Evolutionary conservation across 192 early-diverging fungal species (phyloP).

Genomic region (Rhizoclosmatium sp.): DNA sequence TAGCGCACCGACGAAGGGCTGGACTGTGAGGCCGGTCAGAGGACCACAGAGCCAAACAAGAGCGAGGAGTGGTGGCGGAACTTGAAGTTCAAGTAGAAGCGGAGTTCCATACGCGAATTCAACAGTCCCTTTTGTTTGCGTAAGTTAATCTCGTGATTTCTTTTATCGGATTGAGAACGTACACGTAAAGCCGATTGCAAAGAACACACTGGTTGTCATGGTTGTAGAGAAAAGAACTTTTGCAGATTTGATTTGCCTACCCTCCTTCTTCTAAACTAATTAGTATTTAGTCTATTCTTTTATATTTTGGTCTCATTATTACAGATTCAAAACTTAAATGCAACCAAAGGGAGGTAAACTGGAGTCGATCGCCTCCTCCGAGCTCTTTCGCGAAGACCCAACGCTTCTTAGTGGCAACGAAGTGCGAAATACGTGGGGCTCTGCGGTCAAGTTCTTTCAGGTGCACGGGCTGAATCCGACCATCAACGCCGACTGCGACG

Average conservation of each 20-base stretch:
- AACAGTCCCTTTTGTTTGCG: slow-evolving; percentile 59
- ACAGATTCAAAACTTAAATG: too few species aligned
- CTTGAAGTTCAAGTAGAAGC: slow-evolving; percentile 81
- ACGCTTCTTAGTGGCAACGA: too few species aligned
- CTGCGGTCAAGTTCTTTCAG: too few species aligned
- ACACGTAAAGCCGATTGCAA: slow-evolving; percentile 6
- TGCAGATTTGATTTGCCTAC: background rate
- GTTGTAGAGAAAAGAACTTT: slow-evolving; percentile 33
- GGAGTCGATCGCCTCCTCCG: too few species aligned
- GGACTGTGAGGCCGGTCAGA: slow-evolving; percentile 71
- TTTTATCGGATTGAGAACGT: background rate
- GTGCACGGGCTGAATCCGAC: background rate
- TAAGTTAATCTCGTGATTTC: background rate
- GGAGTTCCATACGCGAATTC: slow-evolving; percentile 87
- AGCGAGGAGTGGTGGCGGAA: slow-evolving; percentile 82
- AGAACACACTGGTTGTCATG: background rate
- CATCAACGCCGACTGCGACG: background rate
- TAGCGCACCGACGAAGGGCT: slow-evolving; percentile 83
- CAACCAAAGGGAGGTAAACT: too few species aligned
- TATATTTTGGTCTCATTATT: too few species aligned
- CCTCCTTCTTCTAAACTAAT: too few species aligned
- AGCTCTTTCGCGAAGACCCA: too few species aligned
- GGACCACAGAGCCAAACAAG: slow-evolving; percentile 95
- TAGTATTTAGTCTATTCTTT: too few species aligned
- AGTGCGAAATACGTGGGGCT: too few species aligned